Evolutionary conservation across 495 filamentous ascomycete genomes (phyloP).

Genomic region (Neurospora sp.): DNA sequence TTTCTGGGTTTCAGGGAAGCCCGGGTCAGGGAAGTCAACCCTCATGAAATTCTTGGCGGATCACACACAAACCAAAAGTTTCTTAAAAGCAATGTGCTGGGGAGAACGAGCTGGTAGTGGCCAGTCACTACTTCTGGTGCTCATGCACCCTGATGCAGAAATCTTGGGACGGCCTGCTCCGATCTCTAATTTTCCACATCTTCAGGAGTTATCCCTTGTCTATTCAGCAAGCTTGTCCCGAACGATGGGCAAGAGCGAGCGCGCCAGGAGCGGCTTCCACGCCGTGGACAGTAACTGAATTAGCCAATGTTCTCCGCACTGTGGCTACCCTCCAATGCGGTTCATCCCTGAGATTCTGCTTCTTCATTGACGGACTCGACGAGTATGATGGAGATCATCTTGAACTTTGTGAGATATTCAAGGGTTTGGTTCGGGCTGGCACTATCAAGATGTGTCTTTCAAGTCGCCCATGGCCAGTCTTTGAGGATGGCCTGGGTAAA

Average conservation of each 20-base stretch:
- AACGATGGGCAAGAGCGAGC: background rate
- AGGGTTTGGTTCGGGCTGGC: background rate
- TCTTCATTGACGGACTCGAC: constrained; percentile 22
- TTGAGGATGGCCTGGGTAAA: constrained; percentile 28
- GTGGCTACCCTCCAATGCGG: background rate
- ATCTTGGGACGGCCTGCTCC: constrained; percentile 34
- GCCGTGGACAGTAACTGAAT: background rate
- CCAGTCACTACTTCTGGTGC: constrained; percentile 27
- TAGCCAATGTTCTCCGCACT: background rate
- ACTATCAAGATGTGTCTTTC: constrained; percentile 41
- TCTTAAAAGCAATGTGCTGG: constrained; percentile 15
- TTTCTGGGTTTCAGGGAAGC: constrained; percentile 29
- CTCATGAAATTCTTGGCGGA: constrained; percentile 28
- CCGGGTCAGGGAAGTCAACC: constrained; percentile 31
- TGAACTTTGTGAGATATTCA: constrained; percentile 3
- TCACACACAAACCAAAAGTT: constrained; percentile 1
- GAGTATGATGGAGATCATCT: constrained; percentile 13
- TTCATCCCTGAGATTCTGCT: constrained; percentile 7
- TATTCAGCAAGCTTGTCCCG: constrained; percentile 1
- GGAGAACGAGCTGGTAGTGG: background rate
- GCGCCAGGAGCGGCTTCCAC: background rate
- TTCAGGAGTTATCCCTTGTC: constrained; percentile 17
- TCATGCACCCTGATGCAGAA: constrained; percentile 26
- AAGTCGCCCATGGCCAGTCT: constrained; percentile 39
- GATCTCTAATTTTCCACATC: constrained; percentile 31